Conservation (phyloP, 768 basidiomycete species). For the Hericium coralloides region DNA sequence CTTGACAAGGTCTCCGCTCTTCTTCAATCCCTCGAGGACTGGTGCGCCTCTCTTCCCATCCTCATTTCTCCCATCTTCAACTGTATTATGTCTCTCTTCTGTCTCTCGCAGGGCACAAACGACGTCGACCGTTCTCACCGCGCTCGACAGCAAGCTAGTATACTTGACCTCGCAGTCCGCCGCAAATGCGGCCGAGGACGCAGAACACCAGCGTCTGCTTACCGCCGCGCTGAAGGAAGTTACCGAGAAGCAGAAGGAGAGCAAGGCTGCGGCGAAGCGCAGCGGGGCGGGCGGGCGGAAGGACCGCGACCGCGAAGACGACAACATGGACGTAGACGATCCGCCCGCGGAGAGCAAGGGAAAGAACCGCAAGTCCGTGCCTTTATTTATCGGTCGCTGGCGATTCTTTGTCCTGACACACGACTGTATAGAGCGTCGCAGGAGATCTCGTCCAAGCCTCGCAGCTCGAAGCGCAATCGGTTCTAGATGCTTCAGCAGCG, state of each 20-base stretch:
- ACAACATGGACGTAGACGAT: conserved; percentile 17
- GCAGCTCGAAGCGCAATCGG: conserved; percentile 11
- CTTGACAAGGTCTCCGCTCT: conserved; percentile 57
- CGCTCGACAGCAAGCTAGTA: conserved; percentile 64
- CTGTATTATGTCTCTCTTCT: background rate
- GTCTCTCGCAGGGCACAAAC: conserved; percentile 50
- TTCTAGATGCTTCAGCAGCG: background rate
- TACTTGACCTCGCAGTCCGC: conserved; percentile 39
- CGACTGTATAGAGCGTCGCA: conserved; percentile 7
- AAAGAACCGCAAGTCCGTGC: conserved; percentile 12
- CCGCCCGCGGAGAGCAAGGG: conserved; percentile 4
- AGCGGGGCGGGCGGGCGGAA: background rate
- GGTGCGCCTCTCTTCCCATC: conserved; percentile 33
- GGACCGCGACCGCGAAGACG: conserved; percentile 9
- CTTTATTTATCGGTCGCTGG: background rate
- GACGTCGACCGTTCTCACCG: conserved; percentile 57
- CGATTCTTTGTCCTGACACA: background rate
- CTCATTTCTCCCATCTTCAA: background rate
- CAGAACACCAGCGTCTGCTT: conserved; percentile 47
- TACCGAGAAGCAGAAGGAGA: conserved; percentile 50
- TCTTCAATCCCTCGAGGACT: conserved; percentile 53
- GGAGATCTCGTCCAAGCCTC: conserved; percentile 7
- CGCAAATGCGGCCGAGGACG: conserved; percentile 30
- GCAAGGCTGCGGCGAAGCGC: conserved; percentile 13
- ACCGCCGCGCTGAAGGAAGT: conserved; percentile 52